Evolutionary conservation across 2,329 filamentous ascomycete species (phyloP), one percentile per base, ranked within the genome.

Genomic region (Exophiala sp.): DNA sequence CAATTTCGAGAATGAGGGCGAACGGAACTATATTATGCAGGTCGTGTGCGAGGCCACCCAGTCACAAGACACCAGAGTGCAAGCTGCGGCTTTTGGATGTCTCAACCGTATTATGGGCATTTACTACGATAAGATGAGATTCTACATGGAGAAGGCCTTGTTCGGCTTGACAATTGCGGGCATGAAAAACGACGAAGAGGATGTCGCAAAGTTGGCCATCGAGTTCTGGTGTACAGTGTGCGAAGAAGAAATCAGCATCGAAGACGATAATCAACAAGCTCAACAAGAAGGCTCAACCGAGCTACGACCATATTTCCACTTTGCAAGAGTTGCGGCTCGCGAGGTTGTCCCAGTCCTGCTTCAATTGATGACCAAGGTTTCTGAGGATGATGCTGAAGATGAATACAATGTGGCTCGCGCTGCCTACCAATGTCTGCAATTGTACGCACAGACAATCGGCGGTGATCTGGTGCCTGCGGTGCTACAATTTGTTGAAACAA

Each of bases 221-320:
- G 94, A 99, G 71, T 99, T 99, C 77, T 99, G 94, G 94, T 97
- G 92, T 78, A 96, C 94, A n/a, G 94, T 99, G 45, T 99, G 94
- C 72, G 94, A 99, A 72, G 94, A 99, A 75, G 94, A 99, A 73
- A 92, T 96, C 65, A 87, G 87, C 61, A 97, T 99, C 66, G 94
- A 99, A 69, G 94, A 99, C 68, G 94, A 99, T 73, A 99, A 99
- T 71, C 81, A 85, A 62, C 85, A 88, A 73, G 78, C 82, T 47
- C 77, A 81, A 62, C 76, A 79, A 36, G 89, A 95, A 66, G 89
- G 84, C 67, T 84, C 87, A 14, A 86, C 89, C 52, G 89, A 95
- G 73, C 83, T 92, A 74, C 86, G 94, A 54, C 89, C 90, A 11
- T 95, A 94, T 75, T 96, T 94, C 79, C 95, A 95, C 77, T 99